phyloP scores from a whole-genome alignment of 306 rosid species.

The Acacia acuminata region DNA sequence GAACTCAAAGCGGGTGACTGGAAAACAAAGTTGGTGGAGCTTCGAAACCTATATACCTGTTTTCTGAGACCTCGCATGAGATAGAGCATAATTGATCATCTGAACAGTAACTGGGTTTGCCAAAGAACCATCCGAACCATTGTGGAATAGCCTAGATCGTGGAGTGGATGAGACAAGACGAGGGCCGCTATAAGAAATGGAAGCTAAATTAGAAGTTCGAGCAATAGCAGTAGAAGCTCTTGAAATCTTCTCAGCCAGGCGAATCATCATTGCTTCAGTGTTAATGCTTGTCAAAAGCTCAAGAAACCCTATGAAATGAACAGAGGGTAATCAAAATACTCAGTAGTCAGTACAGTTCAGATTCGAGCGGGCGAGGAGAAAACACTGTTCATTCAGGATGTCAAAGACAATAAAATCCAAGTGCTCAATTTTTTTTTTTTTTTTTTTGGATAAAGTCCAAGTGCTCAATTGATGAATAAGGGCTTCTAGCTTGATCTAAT shows the following conservation, averaged over 20 bases:
- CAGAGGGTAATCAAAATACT: neutral
- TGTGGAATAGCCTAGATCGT: conserved; percentile 48
- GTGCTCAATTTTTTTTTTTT: neutral
- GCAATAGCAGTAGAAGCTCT: conserved; percentile 34
- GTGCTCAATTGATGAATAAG: neutral
- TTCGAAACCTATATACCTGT: conserved; percentile 52
- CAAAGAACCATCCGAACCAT: conserved; percentile 44
- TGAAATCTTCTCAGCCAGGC: conserved; percentile 45
- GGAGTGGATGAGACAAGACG: conserved; percentile 23
- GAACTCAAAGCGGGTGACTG: conserved; percentile 18
- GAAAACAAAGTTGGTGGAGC: neutral
- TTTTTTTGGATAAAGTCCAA: neutral
- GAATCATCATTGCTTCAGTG: conserved; percentile 47
- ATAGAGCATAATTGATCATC: conserved; percentile 79
- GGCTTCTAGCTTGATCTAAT: neutral
- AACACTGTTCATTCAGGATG: neutral
- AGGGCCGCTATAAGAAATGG: conserved; percentile 13
- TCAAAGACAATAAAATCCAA: neutral
- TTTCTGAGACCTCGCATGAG: conserved; percentile 70
- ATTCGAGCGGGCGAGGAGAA: neutral
- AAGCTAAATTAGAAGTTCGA: conserved; percentile 39
- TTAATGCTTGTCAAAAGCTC: neutral
- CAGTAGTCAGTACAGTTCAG: neutral
- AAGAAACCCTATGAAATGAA: neutral
- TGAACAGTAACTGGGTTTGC: conserved; percentile 60